Conservation (phyloP, 140 eudicot species). For the Oenanthe javanica region DNA sequence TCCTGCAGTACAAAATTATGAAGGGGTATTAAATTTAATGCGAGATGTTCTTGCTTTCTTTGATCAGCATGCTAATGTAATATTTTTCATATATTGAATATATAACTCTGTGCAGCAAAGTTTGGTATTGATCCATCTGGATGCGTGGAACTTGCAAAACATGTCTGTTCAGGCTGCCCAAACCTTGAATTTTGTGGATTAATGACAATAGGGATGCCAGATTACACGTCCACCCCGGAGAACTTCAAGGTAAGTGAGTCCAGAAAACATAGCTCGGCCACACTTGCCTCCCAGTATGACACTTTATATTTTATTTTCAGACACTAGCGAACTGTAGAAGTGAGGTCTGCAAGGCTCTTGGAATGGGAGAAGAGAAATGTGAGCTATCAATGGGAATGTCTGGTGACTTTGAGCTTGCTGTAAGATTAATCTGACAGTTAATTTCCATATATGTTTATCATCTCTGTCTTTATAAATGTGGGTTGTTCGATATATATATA, state of each 20-base stretch:
- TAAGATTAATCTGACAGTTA: conserved; percentile 24
- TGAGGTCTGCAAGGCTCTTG: conserved; percentile 81
- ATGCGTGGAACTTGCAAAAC: conserved; percentile 77
- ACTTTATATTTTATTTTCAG: conserved; percentile 31
- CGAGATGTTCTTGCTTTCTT: background rate
- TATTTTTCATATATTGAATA: too few relatives aligned
- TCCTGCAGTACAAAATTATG: background rate
- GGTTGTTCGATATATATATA: background rate
- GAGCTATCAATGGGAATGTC: conserved; percentile 99
- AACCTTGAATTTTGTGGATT: conserved; percentile 90
- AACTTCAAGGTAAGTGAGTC: conserved; percentile 69
- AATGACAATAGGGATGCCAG: conserved; percentile 99
- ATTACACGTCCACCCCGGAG: conserved; percentile 92
- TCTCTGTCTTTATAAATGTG: background rate
- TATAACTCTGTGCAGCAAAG: conserved; percentile 58
- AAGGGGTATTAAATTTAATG: background rate
- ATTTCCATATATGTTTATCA: background rate
- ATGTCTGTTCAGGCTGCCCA: conserved; percentile 61
- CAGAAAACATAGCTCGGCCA: background rate
- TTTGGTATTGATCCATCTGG: conserved; percentile 84
- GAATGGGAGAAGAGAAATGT: conserved; percentile 72
- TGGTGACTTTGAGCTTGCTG: conserved; percentile 95
- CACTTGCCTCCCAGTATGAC: background rate
- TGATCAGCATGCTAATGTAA: background rate
- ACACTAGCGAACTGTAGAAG: conserved; percentile 76